Base-by-base conservation (phyloP, 148 eudicot species). In the Oxyria digyna region DNA sequence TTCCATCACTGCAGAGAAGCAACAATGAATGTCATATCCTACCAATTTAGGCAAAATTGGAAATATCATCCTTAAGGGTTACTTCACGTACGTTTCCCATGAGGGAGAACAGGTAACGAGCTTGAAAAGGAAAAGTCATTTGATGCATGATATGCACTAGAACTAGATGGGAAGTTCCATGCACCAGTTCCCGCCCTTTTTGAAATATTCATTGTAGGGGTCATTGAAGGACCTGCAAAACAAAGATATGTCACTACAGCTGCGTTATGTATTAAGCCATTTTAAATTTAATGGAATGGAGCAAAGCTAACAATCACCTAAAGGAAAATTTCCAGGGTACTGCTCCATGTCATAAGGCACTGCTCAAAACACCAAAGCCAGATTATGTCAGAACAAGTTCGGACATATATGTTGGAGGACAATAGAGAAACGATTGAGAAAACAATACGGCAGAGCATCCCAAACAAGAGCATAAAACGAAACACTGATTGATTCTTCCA, bases 61-160 rank as follows among this genome's bases (percentile, higher is more conserved):
- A 18, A 66, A 66, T 4, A 66, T 18, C n/a, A 35, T 41, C n/a
- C 15, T n/a, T n/a, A 66, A 66, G 12, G 32, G 62, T 32, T 29
- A 70, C n/a, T n/a, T n/a, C n/a, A n/a, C 88, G 67, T 79, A 92
- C 97, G 66, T 40, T 92, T 89, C 49, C 75, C 87, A 75, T 79
- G 86, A 23, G 86, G 88, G 62, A 89, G 87, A 68, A 87, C 96
- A 66, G 97, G 97, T 70, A 91, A 79, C n/a, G 97, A 91, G 77
- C 84, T 80, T 21, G 97, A 91, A 70, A 91, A 91, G 45, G 80
- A 70, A 42, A 84, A 79, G 73, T 90, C 88, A 64, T 73, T 82
- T 40, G 89, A 78, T 62, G 83, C 67, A 69, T 74, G 79, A 74
- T 70, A 74, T 15, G 68, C 80, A 73, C 77, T 75, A 29, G 84